These are phyloP conservation scores for Drechslera avenae DNA, from an alignment of 2,329 filamentous ascomycete genomes.

Conservation along the genomic window DNA sequence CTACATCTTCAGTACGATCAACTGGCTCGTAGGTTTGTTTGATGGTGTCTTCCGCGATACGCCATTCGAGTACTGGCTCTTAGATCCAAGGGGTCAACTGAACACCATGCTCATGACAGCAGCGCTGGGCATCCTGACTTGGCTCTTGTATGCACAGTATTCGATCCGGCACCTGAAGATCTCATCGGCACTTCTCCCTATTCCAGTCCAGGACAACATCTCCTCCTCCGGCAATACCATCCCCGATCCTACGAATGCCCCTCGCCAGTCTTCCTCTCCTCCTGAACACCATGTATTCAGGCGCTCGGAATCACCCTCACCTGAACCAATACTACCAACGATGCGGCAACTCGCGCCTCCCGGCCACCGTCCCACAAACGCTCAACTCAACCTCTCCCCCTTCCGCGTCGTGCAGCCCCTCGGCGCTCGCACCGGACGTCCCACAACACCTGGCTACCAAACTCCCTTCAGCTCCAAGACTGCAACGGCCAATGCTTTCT, in stretches of 20 bases:
- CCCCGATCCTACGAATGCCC: too few species aligned
- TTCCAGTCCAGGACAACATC: too few species aligned
- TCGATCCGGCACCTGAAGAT: too few species aligned
- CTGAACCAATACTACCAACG: not conserved
- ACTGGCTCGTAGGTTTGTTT: not conserved
- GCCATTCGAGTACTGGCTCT: not conserved
- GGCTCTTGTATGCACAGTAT: not conserved
- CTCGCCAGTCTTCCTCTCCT: too few species aligned
- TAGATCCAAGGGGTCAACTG: not conserved
- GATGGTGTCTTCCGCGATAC: not conserved
- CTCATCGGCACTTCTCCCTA: too few species aligned
- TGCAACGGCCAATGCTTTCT: not conserved
- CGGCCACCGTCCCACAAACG: not conserved
- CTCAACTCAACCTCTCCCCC: not conserved
- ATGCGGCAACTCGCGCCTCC: conserved; percentile 1
- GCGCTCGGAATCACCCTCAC: too few species aligned
- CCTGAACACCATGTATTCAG: too few species aligned
- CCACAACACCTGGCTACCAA: not conserved
- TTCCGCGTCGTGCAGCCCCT: not conserved
- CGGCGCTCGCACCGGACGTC: not conserved
- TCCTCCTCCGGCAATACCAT: too few species aligned
- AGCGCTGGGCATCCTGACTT: not conserved
- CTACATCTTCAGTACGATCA: too few species aligned
- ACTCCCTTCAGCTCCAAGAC: not conserved
- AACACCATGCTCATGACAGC: not conserved